These are phyloP conservation scores for Exophiala sideris DNA, from an alignment of 2,329 filamentous ascomycete species.

Conservation along the genomic window DNA sequence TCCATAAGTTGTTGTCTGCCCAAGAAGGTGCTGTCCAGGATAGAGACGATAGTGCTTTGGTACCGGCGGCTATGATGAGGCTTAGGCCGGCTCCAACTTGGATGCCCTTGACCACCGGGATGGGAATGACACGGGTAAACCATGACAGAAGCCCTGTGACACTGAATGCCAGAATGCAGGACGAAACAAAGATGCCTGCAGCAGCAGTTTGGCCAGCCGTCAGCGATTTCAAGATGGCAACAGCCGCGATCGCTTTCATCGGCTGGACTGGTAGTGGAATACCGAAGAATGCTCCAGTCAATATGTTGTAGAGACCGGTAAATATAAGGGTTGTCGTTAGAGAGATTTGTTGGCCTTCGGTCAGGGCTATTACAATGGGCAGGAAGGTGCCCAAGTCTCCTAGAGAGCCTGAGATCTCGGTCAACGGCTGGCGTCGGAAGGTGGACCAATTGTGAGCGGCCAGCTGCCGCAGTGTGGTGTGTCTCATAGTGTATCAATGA, in stretches of 20 bases:
- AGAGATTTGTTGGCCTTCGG: conserved; percentile 72
- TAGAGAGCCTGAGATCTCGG: conserved; percentile 82
- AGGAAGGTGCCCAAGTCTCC: conserved; percentile 88
- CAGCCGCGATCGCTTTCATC: conserved; percentile 84
- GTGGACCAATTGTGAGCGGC: conserved; percentile 53
- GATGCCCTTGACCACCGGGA: conserved; percentile 89
- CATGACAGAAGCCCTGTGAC: conserved; percentile 72
- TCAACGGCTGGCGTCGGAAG: conserved; percentile 54
- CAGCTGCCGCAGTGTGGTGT: conserved; percentile 7
- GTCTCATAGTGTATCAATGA: neutral
- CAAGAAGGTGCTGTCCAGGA: conserved; percentile 64
- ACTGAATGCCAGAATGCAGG: conserved; percentile 71
- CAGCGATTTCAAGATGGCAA: conserved; percentile 71
- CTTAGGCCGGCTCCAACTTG: conserved; percentile 88
- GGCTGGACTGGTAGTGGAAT: conserved; percentile 90
- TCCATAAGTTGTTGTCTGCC: conserved; percentile 77
- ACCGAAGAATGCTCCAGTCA: conserved; percentile 78
- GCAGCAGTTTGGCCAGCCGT: conserved; percentile 70
- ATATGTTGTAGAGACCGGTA: conserved; percentile 79
- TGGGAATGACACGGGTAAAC: conserved; percentile 71
- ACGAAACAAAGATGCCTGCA: conserved; percentile 75
- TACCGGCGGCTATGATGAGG: conserved; percentile 73
- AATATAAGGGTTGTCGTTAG: conserved; percentile 80
- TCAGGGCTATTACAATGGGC: conserved; percentile 82
- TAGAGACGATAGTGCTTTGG: conserved; percentile 63